A percentile compares a stretch with the other conserved stretches of the same genome.
Conservation (phyloP, 306 rosid genomes). For the Vachellia pachyceras region DNA sequence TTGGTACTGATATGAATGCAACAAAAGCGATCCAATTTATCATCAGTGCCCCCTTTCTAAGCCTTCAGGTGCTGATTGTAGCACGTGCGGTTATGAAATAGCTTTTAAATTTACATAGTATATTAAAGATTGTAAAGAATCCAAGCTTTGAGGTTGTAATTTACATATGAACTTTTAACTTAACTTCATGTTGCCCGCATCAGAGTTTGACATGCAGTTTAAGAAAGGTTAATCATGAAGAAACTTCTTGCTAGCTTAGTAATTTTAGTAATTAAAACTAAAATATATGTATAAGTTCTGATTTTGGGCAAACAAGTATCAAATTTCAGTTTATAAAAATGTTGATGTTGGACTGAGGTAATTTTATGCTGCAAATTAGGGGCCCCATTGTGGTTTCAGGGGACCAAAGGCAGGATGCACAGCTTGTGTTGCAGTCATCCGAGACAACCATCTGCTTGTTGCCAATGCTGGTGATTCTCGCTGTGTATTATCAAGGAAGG, state of each 20-base stretch:
- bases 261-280: slow-evolving; percentile 20
- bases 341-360: slow-evolving; percentile 38
- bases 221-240: slow-evolving; percentile 5
- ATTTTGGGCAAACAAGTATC: slow-evolving; percentile 14
- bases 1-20: slow-evolving; percentile 2
- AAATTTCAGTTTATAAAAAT: slow-evolving; percentile 6
- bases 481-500: slow-evolving; percentile 86
- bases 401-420: slow-evolving; percentile 94
- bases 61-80: slow-evolving; percentile 26
- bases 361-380: slow-evolving; percentile 61
- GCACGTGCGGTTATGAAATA: slow-evolving; percentile 8
- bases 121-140: slow-evolving; percentile 13
- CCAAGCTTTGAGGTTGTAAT: neutral
- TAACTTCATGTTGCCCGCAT: slow-evolving; percentile 8
- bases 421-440: slow-evolving; percentile 87
- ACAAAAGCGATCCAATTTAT: slow-evolving; percentile 1
- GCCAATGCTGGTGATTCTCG: slow-evolving; percentile 99
- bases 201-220: slow-evolving; percentile 1
- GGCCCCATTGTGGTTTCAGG: slow-evolving; percentile 91
- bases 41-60: slow-evolving; percentile 16
- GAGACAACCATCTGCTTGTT: slow-evolving; percentile 70
- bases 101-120: neutral
- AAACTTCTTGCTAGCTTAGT: slow-evolving; percentile 29
- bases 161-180: neutral
- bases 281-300: slow-evolving; percentile 13